Conservation (phyloP, 371 early-diverging fungal genomes). For the Blyttiomyces sp. region DNA sequence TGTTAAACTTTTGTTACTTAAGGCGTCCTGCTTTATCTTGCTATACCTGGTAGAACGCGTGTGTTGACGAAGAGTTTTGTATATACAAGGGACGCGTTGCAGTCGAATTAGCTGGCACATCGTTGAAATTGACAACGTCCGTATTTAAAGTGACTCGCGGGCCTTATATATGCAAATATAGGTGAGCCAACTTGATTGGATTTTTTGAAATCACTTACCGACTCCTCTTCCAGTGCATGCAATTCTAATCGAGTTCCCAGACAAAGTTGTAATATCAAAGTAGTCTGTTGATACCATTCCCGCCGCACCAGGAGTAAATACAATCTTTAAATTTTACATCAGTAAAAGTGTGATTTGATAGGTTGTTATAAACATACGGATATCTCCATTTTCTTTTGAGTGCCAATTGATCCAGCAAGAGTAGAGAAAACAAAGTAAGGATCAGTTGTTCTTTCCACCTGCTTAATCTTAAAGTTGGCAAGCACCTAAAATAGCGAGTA, state of each 20-base stretch:
- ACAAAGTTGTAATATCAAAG: slow-evolving; percentile 45
- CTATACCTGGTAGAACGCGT: slow-evolving; percentile 41
- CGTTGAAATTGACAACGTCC: slow-evolving; percentile 43
- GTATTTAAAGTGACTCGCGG: slow-evolving; percentile 40
- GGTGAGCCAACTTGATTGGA: too few relatives aligned
- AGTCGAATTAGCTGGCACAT: slow-evolving; percentile 29
- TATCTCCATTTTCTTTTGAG: slow-evolving; percentile 27
- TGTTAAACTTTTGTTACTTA: slow-evolving; percentile 2
- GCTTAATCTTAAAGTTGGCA: slow-evolving; percentile 42
- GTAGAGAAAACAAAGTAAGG: slow-evolving; percentile 43
- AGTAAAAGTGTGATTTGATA: neutral
- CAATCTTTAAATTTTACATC: slow-evolving; percentile 22
- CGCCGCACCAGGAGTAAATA: slow-evolving; percentile 41
- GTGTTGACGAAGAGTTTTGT: slow-evolving; percentile 29
- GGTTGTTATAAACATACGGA: too few relatives aligned
- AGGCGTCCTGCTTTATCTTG: too few relatives aligned
- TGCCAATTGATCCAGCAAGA: slow-evolving; percentile 26
- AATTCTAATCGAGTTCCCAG: slow-evolving; percentile 44
- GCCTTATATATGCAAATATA: too few relatives aligned
- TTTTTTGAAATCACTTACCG: too few relatives aligned
- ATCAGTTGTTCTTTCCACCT: slow-evolving; percentile 35
- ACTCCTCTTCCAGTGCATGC: slow-evolving; percentile 37
- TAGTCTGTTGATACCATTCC: slow-evolving; percentile 46
- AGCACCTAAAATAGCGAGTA: slow-evolving; percentile 24
- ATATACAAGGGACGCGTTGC: slow-evolving; percentile 38